Evolutionary conservation across 2,329 filamentous ascomycete genomes (phyloP), one percentile per base, ranked within the genome.

Genomic region (Aspergillus sp.): DNA sequence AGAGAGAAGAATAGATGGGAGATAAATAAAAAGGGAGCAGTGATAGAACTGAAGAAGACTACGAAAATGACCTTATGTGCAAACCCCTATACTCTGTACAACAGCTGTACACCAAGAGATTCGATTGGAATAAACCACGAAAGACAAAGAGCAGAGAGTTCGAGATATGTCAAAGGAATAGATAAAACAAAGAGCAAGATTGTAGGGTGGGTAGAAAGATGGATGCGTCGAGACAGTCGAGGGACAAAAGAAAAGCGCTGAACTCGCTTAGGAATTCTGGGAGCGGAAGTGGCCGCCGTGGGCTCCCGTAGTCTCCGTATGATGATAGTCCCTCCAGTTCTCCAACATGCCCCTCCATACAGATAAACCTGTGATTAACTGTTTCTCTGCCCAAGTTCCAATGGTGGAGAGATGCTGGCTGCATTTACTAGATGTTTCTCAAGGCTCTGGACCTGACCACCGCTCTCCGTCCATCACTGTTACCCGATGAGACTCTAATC

Each of bases 361-460:
- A 35, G 33, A 12, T 12, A 12, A 35, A 45, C 22, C 22, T 15
- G 22, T 12, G 23, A 13, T 12, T 17, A 13, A 38, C 43, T 49
- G 46, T 43, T 41, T 45, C 49, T 52, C 49, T 50, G 50, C 44
- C 41, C 48, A 46, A 30, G 41, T 47, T 43, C 20, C 25, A 17
- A 44, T 49, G 20, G 45, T 44, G 47, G 47, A 51, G 55, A 58
- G 48, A 57, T 58, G 59, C 54, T 53, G 51, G 48, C 46, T 48
- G 41, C 56, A 50, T 51, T 50, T 80, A 75, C 86, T 88, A 87
- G 78, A 97, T 97, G 91, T 95, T 95, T 81, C 79, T 96, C 78
- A 91, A 94, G 79, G 83, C 86, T 61, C 81, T 97, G 69, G 91
- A 98, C 73, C 82, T 98, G 63, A 98, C 93, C 49, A 95, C 91